Evolutionary conservation across 495 filamentous ascomycete species (phyloP), one percentile per base, ranked within the genome.

Genomic region (Pseudotulostoma volvatum): DNA sequence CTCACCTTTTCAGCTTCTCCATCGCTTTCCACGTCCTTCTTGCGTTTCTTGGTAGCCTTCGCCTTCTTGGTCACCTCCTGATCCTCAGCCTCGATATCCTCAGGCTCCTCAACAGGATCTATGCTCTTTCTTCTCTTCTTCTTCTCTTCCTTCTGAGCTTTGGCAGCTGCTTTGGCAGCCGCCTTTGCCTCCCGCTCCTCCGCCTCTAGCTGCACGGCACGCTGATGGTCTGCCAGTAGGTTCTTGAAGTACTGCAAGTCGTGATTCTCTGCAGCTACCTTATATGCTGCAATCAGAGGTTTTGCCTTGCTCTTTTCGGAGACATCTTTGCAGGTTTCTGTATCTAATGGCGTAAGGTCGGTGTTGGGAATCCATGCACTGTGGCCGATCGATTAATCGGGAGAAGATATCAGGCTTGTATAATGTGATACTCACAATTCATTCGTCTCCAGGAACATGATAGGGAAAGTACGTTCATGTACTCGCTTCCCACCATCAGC

Each of bases 401-500:
- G n/a, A n/a, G n/a, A n/a, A n/a, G n/a, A n/a, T n/a, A n/a, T n/a
- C n/a, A n/a, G n/a, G n/a, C n/a, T n/a, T n/a, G n/a, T n/a, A n/a
- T n/a, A n/a, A n/a, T n/a, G 18, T 14, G 34, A 5, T 7, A 76
- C 86, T 70, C 63, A 95, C 87, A 95, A 95, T 67, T 94, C 84
- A 54, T 94, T 92, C 38, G 85, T 92, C 41, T 76, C 67, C 39
- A 95, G 64, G 57, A 90, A 95, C 86, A 93, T 93, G 44, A 95
- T 76, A 2, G 87, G 84, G 54, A 80, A 94, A 3, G 81, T 85
- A 31, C 87, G 71, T 55, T 93, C 84, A 30, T 74, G 69, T 13
- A 67, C 77, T 39, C 84, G 79, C 64, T 84, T 86, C 42, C 78
- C 85, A 41, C 74, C 84, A 48, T 90, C 84, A 18, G 73, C 71